A percentile compares a stretch with the other conserved stretches of the same genome.
Evolutionary conservation across 495 filamentous ascomycete genomes (phyloP).

Genomic region (Tuber microsphaerosporum): DNA sequence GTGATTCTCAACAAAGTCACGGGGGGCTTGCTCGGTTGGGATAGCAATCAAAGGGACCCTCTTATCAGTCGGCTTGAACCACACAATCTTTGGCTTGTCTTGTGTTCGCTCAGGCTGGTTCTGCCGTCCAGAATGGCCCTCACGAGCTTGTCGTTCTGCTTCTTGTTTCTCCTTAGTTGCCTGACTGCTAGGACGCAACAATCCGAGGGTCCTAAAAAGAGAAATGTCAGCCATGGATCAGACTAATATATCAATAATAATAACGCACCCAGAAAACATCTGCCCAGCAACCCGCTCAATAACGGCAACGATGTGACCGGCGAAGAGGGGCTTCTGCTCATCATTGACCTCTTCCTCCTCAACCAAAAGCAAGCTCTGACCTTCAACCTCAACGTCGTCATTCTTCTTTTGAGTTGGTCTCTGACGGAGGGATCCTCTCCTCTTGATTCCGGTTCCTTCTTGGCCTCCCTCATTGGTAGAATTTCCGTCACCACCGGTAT

Average conservation of each 20-base stretch:
- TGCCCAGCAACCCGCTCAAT: constrained; percentile 94
- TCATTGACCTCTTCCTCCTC: constrained; percentile 99
- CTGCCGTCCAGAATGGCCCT: constrained; percentile 66
- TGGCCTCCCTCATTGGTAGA: constrained; percentile 53
- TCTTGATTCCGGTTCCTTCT: constrained; percentile 63
- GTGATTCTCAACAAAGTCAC: constrained; percentile 97
- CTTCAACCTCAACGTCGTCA: constrained; percentile 97
- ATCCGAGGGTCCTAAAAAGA: constrained; percentile 62
- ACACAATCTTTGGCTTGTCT: constrained; percentile 99
- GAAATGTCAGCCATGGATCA: constrained; percentile 19
- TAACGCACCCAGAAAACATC: constrained; percentile 81
- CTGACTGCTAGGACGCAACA: constrained; percentile 93
- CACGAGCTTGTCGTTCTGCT: constrained; percentile 84
- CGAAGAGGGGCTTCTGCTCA: constrained; percentile 93
- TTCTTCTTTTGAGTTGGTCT: constrained; percentile 99
- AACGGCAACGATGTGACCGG: constrained; percentile 92
- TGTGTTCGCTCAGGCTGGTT: constrained; percentile 72
- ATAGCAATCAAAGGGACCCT: constrained; percentile 96
- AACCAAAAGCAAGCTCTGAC: constrained; percentile 89
- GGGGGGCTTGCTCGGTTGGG: constrained; percentile 92
- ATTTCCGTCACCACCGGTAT: constrained; percentile 59
- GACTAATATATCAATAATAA: not conserved
- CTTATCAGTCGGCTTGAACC: constrained; percentile 99
- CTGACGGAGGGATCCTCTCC: constrained; percentile 89
- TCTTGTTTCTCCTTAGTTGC: constrained; percentile 99